phyloP scores from a whole-genome alignment of 2,329 filamentous ascomycete genomes.

The Davidsoniella virescens region DNA sequence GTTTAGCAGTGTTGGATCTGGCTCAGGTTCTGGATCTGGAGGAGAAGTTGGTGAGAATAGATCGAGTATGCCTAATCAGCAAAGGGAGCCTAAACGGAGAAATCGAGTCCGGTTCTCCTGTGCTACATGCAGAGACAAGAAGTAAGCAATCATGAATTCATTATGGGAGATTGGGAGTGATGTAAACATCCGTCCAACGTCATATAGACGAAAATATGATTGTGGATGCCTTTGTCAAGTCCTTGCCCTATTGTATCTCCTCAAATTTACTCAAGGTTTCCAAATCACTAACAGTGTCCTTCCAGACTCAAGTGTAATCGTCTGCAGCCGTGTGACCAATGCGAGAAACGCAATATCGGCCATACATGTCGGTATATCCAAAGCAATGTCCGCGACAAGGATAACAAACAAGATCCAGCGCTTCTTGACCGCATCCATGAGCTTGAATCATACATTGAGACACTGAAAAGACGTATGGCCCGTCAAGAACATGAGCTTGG shows the following conservation, averaged over 20 bases:
- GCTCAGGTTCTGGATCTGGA: not conserved
- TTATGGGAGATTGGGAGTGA: not conserved
- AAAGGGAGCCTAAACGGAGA: slow-evolving; percentile 17
- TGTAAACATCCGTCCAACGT: not conserved
- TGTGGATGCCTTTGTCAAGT: not conserved
- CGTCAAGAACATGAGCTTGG: not conserved
- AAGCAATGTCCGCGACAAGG: slow-evolving; percentile 13
- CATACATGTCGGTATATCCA: slow-evolving; percentile 18
- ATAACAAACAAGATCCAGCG: too few species aligned
- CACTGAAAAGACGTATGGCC: not conserved
- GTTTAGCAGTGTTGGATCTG: not conserved
- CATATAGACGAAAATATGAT: not conserved
- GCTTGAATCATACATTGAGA: too few species aligned
- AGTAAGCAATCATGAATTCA: slow-evolving; percentile 16
- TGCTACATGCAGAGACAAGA: slow-evolving; percentile 21
- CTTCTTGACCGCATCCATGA: slow-evolving; percentile 14
- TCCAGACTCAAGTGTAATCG: slow-evolving; percentile 21
- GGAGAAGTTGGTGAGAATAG: not conserved
- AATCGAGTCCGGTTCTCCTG: slow-evolving; percentile 21
- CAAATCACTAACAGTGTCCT: not conserved
- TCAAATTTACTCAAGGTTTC: not conserved
- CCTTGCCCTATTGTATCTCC: too few species aligned
- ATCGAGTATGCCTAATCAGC: not conserved
- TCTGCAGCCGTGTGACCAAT: slow-evolving; percentile 20
- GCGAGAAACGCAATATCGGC: slow-evolving; percentile 18